Conservation (phyloP, 1,284 basidiomycete species). For the Ceratobasidium sp. region DNA sequence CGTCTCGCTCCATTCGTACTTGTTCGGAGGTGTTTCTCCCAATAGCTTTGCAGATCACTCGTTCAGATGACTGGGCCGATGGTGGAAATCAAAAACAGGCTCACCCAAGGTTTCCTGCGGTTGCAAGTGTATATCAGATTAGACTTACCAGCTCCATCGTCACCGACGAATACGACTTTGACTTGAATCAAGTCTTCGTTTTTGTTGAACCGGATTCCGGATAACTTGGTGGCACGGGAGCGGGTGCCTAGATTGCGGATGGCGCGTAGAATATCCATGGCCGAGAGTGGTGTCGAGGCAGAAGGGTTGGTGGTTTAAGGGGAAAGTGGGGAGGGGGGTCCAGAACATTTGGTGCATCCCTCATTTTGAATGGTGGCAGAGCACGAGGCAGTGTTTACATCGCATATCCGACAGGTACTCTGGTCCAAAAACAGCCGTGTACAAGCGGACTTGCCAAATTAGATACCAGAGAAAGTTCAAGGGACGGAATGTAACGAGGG, state of each 20-base stretch:
- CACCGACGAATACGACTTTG: constrained; percentile 20
- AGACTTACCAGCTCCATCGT: constrained; percentile 14
- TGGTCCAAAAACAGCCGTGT: too few relatives aligned
- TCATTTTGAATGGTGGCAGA: too few relatives aligned
- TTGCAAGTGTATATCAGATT: constrained; percentile 12
- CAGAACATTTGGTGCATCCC: too few relatives aligned
- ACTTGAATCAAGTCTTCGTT: background rate
- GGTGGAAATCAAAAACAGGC: background rate
- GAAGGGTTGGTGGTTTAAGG: background rate
- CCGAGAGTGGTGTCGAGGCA: background rate
- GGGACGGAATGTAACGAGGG: too few relatives aligned
- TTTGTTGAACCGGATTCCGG: constrained; percentile 10
- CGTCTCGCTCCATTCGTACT: background rate
- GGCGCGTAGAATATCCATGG: background rate
- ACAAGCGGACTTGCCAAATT: too few relatives aligned
- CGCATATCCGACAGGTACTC: too few relatives aligned
- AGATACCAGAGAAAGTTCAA: too few relatives aligned
- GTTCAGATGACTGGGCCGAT: background rate
- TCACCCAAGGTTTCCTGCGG: constrained; percentile 11
- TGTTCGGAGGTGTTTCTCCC: background rate
- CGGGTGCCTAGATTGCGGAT: background rate
- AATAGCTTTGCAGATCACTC: background rate
- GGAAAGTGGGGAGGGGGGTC: background rate
- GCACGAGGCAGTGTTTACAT: too few relatives aligned
- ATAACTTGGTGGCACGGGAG: background rate